Evolutionary conservation across 495 filamentous ascomycete genomes (phyloP), one percentile per base, ranked within the genome.

Genomic region (Penicillium manginii): DNA sequence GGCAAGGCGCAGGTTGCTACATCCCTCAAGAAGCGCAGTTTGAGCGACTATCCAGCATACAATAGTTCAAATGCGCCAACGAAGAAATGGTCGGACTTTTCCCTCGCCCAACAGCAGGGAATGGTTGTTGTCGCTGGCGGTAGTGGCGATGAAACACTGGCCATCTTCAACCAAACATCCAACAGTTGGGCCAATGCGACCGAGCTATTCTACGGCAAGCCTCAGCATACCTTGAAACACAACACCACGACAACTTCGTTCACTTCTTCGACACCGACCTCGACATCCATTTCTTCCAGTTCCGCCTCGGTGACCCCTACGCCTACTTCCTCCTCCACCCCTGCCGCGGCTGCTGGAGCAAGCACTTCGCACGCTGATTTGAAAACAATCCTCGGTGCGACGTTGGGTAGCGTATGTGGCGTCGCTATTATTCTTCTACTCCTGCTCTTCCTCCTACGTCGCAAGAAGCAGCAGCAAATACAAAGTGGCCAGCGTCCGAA

Each of bases 121-220:
- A 61, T 92, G 59, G 87, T 92, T 1, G 89, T 96, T 9, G 85
- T 96, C 45, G 84, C 85, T 18, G 89, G 92, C 61, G 94, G 93
- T 29, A 85, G 84, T 62, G 76, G 79, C 15, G 73, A 86, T 18
- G 58, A 75, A 33, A 67, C 75, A 2, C 55, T 98, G 19, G 84
- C 81, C 58, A 88, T 98, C 60, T 98, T 97, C 74, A 83, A 97
- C 67, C 83, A 88, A 50, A 85, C 82, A 22, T 73, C 82, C 50
- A 96, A 98, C 67, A 73, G 79, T 60, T 98, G 94, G 94, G 70
- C 87, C 19, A 90, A 97, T 73, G 80, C 91, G 0, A 87, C 84
- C 2, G 72, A 81, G 21, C 71, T 89, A 29, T 87, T 98, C 55
- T 70, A 73, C 37, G 78, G 76, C 29, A 80, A 74, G 8, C 66